Evolutionary conservation across 352 stramenopile species (phyloP).

Genomic region (Phytophthora cajani): DNA sequence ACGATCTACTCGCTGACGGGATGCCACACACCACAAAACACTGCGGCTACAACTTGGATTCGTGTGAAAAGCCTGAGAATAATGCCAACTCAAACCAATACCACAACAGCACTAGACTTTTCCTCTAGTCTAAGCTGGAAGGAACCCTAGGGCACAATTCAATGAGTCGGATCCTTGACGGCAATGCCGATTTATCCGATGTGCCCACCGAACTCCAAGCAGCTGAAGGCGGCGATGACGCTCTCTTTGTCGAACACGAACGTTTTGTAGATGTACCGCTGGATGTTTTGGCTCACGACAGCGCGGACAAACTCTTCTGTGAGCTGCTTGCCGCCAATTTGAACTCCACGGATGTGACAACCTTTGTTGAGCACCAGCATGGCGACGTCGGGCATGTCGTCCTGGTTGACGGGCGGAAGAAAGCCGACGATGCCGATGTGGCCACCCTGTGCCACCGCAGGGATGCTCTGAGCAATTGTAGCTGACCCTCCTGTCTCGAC

Average conservation of each 20-base stretch:
- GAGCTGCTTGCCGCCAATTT: slow-evolving; percentile 32
- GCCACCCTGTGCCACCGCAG: slow-evolving; percentile 21
- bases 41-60: too few species aligned
- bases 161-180: neutral
- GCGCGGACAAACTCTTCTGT: slow-evolving; percentile 30
- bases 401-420: slow-evolving; percentile 4
- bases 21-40: too few species aligned
- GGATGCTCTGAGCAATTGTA: slow-evolving; percentile 37
- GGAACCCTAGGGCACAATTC: too few species aligned
- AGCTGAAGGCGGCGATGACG: slow-evolving; percentile 26
- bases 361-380: slow-evolving; percentile 22
- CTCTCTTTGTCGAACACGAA: slow-evolving; percentile 29
- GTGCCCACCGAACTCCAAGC: slow-evolving; percentile 17
- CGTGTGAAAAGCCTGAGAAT: too few species aligned
- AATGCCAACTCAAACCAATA: too few species aligned
- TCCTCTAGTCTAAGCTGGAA: neutral
- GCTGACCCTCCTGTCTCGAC: slow-evolving; percentile 23
- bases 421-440: slow-evolving; percentile 26
- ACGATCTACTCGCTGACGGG: too few species aligned
- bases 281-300: slow-evolving; percentile 26
- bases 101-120: too few species aligned
- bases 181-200: slow-evolving; percentile 40
- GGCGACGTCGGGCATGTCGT: slow-evolving; percentile 34
- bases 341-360: slow-evolving; percentile 28
- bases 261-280: slow-evolving; percentile 32